phyloP scores from a whole-genome alignment of 208 protist species.

The Crithidia mellificae region DNA sequence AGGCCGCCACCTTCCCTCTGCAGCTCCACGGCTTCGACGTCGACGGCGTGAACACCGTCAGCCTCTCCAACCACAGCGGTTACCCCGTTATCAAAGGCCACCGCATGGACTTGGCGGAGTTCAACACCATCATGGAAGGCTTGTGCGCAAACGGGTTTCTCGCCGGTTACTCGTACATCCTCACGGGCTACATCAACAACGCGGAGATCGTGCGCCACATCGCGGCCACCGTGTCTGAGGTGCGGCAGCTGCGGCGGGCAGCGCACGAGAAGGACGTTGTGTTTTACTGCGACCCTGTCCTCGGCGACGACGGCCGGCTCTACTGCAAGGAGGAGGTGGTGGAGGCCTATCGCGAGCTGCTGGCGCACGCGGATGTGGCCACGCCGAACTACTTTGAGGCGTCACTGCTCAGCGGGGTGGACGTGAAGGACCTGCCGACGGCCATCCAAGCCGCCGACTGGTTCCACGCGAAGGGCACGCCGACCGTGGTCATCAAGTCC shows the following conservation, averaged over 20 bases:
- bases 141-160: constrained; percentile 88
- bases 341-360: constrained; percentile 83
- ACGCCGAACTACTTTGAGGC: constrained; percentile 96
- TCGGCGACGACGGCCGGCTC: constrained; percentile 93
- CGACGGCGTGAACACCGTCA: constrained; percentile 94
- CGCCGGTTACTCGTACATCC: constrained; percentile 79
- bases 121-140: constrained; percentile 78
- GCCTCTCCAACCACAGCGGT: constrained; percentile 95
- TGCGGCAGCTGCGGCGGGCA: constrained; percentile 61
- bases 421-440: constrained; percentile 57
- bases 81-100: constrained; percentile 91
- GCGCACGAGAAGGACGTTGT: constrained; percentile 29
- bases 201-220: constrained; percentile 74
- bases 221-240: constrained; percentile 51
- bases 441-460: constrained; percentile 71
- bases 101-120: constrained; percentile 81
- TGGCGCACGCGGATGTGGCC: constrained; percentile 76
- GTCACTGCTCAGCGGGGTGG: constrained; percentile 68
- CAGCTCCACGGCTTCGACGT: constrained; percentile 95
- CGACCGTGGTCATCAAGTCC: constrained; percentile 86
- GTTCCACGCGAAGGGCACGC: constrained; percentile 77
- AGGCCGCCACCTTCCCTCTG: constrained; percentile 92
- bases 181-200: constrained; percentile 96
- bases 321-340: constrained; percentile 94
- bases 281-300: constrained; percentile 95